Evolutionary conservation across 2,329 filamentous ascomycete species (phyloP), one percentile per base, ranked within the genome.

Genomic region (Fusarium mangiferae): DNA sequence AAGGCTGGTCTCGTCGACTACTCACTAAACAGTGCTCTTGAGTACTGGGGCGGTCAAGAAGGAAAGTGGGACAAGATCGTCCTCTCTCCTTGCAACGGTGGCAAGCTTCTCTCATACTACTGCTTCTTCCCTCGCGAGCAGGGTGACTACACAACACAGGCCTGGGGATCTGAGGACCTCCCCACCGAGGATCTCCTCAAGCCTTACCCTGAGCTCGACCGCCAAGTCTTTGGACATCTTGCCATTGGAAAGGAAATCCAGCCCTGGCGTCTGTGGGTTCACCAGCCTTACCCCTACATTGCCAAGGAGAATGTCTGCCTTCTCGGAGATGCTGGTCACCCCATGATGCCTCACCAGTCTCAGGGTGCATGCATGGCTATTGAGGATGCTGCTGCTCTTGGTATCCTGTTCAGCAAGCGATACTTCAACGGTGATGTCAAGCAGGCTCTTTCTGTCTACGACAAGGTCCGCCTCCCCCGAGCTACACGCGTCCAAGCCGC

Each of bases 351-450:
- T 3, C 87, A 93, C 76, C 91, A 93, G 78, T 90, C 88, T 64
- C 91, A 93, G 79, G 91, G 91, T 8, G 90, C 90, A 0, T 91
- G 90, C 74, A 91, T 91, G 89, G 90, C 90, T 0, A 91, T 92
- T 49, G 90, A 92, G 78, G 90, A 92, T 68, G 89, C 90, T 0
- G 90, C 88, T 0, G 89, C 89, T 0, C 79, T 93, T 1, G 90
- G 90, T 0, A 89, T 92, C 22, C 66, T 92, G 1, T 92, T 93
- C 78, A 86, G 82, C 78, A 80, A 81, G 72, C 75, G 78, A 13
- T 81, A 85, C 70, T 88, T 88, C 67, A 73, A 78, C 12, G 87
- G 87, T 7, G 82, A 89, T 66, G 77, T 91, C 22, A 76, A 73
- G 1, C 82, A 88, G 59, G 79, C 86, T 0, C 83, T 91, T 3